These are phyloP conservation scores for Ettlia oleoabundans DNA, from an alignment of 139 green algal genomes.

Conservation along the genomic window DNA sequence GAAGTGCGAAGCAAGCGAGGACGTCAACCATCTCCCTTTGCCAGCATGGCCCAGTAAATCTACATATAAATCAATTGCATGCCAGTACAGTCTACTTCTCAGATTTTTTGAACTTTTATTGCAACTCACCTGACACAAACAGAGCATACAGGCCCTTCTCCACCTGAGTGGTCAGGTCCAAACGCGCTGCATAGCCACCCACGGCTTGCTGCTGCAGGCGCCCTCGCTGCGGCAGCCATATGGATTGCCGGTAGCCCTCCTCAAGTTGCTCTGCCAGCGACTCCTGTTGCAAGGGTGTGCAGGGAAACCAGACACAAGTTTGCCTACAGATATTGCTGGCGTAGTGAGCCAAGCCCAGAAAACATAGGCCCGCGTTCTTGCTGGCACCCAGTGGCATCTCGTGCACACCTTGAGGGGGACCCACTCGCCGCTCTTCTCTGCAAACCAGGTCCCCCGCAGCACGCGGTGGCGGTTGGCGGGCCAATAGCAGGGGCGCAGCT, in stretches of 20 bases:
- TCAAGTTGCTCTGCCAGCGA: conserved; percentile 66
- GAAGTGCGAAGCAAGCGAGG: not conserved
- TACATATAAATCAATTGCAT: too few relatives aligned
- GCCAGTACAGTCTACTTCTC: not conserved
- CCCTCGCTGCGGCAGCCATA: conserved; percentile 33
- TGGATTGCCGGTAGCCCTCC: conserved; percentile 45
- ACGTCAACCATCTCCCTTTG: too few relatives aligned
- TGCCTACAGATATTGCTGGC: too few relatives aligned
- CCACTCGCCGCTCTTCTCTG: conserved; percentile 60
- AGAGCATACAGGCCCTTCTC: conserved; percentile 52
- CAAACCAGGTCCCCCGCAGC: conserved; percentile 64
- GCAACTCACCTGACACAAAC: conserved; percentile 35
- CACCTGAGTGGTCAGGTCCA: conserved; percentile 50
- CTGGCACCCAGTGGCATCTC: too few relatives aligned
- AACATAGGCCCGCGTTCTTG: not conserved
- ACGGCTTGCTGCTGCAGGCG: not conserved
- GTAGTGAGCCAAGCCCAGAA: too few relatives aligned
- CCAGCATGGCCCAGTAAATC: too few relatives aligned
- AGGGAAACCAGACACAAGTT: too few relatives aligned
- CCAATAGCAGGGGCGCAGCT: conserved; percentile 59
- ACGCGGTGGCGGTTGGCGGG: conserved; percentile 53
- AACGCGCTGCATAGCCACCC: conserved; percentile 34
- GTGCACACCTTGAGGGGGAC: conserved; percentile 55
- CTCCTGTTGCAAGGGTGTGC: too few relatives aligned
- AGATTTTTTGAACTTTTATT: too few relatives aligned